Percentiles rank a stretch among this genome's conserved stretches.
phyloP scores from a whole-genome alignment of 495 filamentous ascomycete species.

The Penicillium alfredii region DNA sequence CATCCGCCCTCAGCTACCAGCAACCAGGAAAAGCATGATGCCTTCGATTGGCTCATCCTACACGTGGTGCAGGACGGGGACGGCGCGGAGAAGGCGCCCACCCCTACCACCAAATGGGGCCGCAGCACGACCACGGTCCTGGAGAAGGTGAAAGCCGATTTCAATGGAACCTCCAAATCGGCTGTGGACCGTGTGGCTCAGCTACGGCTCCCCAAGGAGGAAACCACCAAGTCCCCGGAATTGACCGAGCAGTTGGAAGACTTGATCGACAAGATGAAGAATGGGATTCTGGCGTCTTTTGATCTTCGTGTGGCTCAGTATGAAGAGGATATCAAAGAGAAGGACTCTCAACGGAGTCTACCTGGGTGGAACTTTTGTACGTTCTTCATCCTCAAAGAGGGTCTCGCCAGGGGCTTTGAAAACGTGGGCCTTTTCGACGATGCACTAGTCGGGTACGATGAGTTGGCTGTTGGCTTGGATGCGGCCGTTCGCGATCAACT shows the following conservation, averaged over 20 bases:
- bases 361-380: conserved; percentile 99
- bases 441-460: conserved; percentile 86
- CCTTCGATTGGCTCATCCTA: conserved; percentile 93
- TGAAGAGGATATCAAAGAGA: conserved; percentile 94
- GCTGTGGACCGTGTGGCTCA: conserved; percentile 77
- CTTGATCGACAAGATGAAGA: conserved; percentile 79
- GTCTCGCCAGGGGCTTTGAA: conserved; percentile 87
- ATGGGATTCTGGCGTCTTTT: conserved; percentile 80
- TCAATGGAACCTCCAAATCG: conserved; percentile 78
- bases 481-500: conserved; percentile 71
- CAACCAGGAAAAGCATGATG: conserved; percentile 80
- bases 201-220: conserved; percentile 59
- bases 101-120: conserved; percentile 73
- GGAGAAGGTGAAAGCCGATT: conserved; percentile 87
- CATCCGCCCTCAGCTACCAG: conserved; percentile 27
- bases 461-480: conserved; percentile 81
- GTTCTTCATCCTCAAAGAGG: conserved; percentile 96
- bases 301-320: conserved; percentile 88
- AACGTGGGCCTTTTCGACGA: conserved; percentile 95
- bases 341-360: conserved; percentile 77
- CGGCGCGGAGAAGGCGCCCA: conserved; percentile 58
- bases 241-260: conserved; percentile 74
- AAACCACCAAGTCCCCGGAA: conserved; percentile 52
- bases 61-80: conserved; percentile 68
- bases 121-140: conserved; percentile 72